A percentile compares a stretch with the other conserved stretches of the same genome.
phyloP scores from a whole-genome alignment of 148 eudicot genomes.

The Rhododendron griersonianum region DNA sequence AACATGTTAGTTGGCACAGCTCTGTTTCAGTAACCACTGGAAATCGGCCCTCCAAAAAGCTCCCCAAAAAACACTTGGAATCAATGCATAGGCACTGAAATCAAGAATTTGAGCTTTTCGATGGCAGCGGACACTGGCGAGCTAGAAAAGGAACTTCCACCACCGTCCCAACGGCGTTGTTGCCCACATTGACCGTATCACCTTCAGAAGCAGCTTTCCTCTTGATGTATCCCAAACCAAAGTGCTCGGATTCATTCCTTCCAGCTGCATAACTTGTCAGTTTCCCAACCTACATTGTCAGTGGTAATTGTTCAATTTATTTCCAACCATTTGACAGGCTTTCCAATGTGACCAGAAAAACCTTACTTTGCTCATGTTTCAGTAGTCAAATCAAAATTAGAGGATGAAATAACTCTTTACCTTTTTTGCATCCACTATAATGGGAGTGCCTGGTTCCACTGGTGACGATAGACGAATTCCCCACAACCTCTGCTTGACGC shows the following conservation, averaged over 20 bases:
- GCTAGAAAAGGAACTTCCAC: constrained; percentile 64
- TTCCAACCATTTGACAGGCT: neutral
- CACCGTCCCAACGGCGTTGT: constrained; percentile 36
- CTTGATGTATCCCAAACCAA: constrained; percentile 68
- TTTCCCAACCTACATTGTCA: constrained; percentile 50
- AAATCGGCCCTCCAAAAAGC: neutral
- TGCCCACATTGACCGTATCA: constrained; percentile 49
- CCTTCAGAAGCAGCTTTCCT: constrained; percentile 51
- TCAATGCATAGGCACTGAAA: neutral
- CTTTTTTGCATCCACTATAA: constrained; percentile 57
- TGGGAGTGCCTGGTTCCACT: constrained; percentile 54
- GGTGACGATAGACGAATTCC: constrained; percentile 54
- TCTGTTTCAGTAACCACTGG: neutral
- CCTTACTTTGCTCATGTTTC: neutral
- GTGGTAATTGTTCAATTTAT: neutral
- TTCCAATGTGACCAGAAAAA: neutral
- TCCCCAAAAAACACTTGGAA: neutral
- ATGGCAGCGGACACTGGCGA: constrained; percentile 34
- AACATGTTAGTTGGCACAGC: neutral
- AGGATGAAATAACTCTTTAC: constrained; percentile 17
- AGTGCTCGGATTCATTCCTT: constrained; percentile 36
- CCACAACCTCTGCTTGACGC: constrained; percentile 64
- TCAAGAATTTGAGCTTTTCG: constrained; percentile 16
- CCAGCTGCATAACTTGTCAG: constrained; percentile 56
- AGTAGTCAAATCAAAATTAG: neutral